phyloP scores from a whole-genome alignment of 345 rosid species.

The Populus tremula region DNA sequence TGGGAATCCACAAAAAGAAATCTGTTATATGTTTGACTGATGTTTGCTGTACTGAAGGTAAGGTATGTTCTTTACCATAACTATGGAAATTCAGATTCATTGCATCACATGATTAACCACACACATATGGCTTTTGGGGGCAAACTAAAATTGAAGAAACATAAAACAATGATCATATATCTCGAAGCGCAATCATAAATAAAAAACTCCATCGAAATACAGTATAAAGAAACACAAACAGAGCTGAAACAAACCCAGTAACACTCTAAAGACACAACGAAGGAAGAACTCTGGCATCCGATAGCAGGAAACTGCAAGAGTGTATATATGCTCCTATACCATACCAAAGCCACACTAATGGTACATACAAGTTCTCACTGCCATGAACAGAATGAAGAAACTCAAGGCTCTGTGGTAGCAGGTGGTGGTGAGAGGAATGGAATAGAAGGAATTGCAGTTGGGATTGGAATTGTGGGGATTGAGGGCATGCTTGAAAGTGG shows the following conservation, averaged over 20 bases:
- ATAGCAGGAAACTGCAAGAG: not conserved
- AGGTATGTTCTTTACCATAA: too few relatives aligned
- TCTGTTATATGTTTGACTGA: not conserved
- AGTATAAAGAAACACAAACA: not conserved
- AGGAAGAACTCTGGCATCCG: not conserved
- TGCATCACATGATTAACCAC: not conserved
- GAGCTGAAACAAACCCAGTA: not conserved
- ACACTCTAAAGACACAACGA: not conserved
- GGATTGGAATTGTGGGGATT: constrained; percentile 16
- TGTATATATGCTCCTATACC: too few relatives aligned
- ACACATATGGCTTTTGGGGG: too few relatives aligned
- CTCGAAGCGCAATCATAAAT: not conserved
- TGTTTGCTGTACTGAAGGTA: too few relatives aligned
- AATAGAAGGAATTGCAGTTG: constrained; percentile 28
- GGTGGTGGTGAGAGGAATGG: constrained; percentile 39
- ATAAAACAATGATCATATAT: not conserved
- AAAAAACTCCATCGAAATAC: not conserved
- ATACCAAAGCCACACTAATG: not conserved
- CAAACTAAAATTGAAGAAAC: not conserved
- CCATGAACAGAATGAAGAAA: not conserved
- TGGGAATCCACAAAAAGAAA: not conserved
- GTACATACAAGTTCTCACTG: not conserved
- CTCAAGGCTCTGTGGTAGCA: constrained; percentile 20
- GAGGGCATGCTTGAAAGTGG: constrained; percentile 26
- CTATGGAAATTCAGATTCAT: not conserved